phyloP scores from a whole-genome alignment of 140 eudicot genomes.

The Cichorium intybus region DNA sequence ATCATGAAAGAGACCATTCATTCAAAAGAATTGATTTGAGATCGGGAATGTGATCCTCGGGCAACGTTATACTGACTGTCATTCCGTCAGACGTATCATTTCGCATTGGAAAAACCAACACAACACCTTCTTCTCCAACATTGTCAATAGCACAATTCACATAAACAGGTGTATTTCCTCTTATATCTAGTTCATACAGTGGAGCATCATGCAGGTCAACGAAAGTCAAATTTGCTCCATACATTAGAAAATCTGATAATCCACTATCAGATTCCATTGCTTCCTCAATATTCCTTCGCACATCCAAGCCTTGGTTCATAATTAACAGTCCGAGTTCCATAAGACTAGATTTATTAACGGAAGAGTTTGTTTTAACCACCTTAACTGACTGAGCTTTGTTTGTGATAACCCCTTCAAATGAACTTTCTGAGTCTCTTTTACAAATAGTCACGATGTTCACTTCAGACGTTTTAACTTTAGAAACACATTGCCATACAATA shows the following conservation, averaged over 20 bases:
- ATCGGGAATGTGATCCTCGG: conserved; percentile 29
- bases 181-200: conserved; percentile 35
- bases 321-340: conserved; percentile 33
- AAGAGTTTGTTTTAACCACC: conserved; percentile 30
- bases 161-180: conserved; percentile 36
- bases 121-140: conserved; percentile 60
- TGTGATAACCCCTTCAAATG: neutral
- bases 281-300: conserved; percentile 33
- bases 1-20: conserved; percentile 11
- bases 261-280: conserved; percentile 32
- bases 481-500: conserved; percentile 41
- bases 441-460: conserved; percentile 41
- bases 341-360: conserved; percentile 20
- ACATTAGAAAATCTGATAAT: conserved; percentile 34
- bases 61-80: conserved; percentile 33
- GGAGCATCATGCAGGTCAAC: conserved; percentile 33
- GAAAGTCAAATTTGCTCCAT: conserved; percentile 59
- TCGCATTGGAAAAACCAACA: conserved; percentile 49
- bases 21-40: conserved; percentile 28
- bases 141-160: conserved; percentile 47
- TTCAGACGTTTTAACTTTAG: conserved; percentile 23
- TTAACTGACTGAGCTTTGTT: conserved; percentile 33
- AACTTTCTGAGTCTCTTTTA: conserved; percentile 17
- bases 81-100: conserved; percentile 7
- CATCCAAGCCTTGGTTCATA: conserved; percentile 22